Evolutionary conservation across 768 basidiomycete species (phyloP).

Genomic region (Tulasnella sp.): DNA sequence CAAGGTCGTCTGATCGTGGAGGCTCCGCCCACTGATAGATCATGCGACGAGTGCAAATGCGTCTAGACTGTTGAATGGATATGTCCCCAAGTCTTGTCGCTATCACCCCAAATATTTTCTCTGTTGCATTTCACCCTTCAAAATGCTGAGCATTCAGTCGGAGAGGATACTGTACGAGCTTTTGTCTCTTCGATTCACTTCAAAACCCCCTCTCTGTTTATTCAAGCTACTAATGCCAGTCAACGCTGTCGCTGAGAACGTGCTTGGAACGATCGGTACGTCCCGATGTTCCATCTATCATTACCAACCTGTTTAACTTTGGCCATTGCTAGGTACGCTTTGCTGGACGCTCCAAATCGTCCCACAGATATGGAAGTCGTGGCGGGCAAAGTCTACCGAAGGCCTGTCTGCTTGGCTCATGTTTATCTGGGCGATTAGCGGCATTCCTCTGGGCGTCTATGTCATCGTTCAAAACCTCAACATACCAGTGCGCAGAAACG

Average conservation of each 20-base stretch:
- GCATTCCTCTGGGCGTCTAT: slow-evolving; percentile 61
- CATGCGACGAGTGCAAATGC: neutral
- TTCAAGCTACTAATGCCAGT: slow-evolving; percentile 1
- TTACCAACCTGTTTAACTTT: neutral
- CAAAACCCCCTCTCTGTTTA: too few species aligned
- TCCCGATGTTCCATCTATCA: neutral
- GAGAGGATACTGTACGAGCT: too few species aligned
- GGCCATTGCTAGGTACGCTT: slow-evolving; percentile 40
- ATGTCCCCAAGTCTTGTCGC: neutral
- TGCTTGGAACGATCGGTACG: slow-evolving; percentile 14
- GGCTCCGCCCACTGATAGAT: neutral
- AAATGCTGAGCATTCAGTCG: neutral
- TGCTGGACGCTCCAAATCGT: slow-evolving; percentile 52
- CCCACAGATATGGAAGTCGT: slow-evolving; percentile 54
- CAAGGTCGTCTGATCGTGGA: neutral
- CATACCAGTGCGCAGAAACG: slow-evolving; percentile 24
- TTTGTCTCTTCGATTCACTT: too few species aligned
- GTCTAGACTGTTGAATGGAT: neutral
- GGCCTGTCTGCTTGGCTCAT: slow-evolving; percentile 64
- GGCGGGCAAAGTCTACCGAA: slow-evolving; percentile 54
- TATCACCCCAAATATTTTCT: neutral
- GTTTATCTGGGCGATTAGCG: slow-evolving; percentile 57
- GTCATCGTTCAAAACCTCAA: slow-evolving; percentile 55
- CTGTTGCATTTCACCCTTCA: neutral
- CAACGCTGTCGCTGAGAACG: slow-evolving; percentile 15